phyloP scores from a whole-genome alignment of 164 flowering plant genomes.

The Sedum album region DNA sequence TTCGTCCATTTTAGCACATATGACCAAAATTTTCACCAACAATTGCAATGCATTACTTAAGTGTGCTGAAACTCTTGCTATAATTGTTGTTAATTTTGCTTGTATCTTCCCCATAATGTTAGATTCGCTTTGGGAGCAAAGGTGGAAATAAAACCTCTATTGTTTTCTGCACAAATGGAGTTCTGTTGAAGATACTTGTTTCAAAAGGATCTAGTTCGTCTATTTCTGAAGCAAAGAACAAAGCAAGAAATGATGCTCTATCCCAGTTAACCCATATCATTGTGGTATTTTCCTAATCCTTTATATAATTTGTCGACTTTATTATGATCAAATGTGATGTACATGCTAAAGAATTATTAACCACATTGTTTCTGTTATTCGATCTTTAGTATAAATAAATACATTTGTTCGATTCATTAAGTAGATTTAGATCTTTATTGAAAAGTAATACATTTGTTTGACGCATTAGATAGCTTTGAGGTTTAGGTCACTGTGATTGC shows the following conservation, averaged over 20 bases:
- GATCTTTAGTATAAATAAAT: too few species aligned
- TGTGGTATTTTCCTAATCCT: conserved; percentile 48
- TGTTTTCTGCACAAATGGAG: conserved; percentile 89
- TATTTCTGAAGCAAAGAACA: conserved; percentile 18
- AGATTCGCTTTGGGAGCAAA: conserved; percentile 86
- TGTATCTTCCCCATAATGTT: conserved; percentile 5
- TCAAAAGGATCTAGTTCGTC: conserved; percentile 27
- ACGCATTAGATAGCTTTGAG: background rate
- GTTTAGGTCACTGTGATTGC: background rate
- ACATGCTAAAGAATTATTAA: background rate
- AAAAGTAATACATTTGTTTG: background rate
- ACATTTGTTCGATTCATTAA: too few species aligned
- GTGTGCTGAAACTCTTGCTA: too few species aligned
- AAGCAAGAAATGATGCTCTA: conserved; percentile 15
- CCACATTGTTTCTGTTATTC: background rate
- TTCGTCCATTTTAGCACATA: background rate
- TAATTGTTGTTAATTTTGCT: background rate
- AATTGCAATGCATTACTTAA: background rate
- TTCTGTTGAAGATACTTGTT: conserved; percentile 68
- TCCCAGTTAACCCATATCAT: conserved; percentile 73
- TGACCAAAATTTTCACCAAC: background rate
- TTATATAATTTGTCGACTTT: background rate
- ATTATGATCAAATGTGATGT: background rate
- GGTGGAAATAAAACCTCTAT: conserved; percentile 86
- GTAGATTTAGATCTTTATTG: background rate